Evolutionary conservation across 805 yeast genomes (phyloP), one percentile per base, ranked within the genome.

Genomic region (Teunomyces panamensis): DNA sequence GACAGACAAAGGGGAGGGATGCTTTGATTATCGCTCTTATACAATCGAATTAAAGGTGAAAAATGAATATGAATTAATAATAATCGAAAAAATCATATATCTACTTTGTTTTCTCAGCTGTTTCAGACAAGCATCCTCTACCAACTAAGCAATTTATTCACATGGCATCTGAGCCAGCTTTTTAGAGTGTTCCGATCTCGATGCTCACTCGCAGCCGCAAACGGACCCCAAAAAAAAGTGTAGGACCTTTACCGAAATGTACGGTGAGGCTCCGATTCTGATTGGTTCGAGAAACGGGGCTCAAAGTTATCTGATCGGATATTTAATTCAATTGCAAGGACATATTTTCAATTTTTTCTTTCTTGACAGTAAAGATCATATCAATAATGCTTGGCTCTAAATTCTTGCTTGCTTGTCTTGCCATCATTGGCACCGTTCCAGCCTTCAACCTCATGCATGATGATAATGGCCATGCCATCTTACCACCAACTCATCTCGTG

Each of bases 401-500:
- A 34, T 30, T 44, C 41, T 39, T 49, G 30, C 34, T 47, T 16
- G 32, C 44, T 9, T 32, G 47, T 14, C 30, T 47, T 9, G 49
- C 54, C 4, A 34, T 43, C 11, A n/a, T 39, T 20, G 35, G 46
- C 4, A 29, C 30, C 13, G 46, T 41, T 34, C 48, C 45, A 27
- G 49, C 45, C 5, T 51, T 52, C 30, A 34, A 39, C 27, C 41
- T 52, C 26, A 44, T 44, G 36, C 55, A 41, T 30, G 49, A 52
- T 26, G 51, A 43, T 9, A 20, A 42, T 11, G 55, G 55, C 28
- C 48, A 32, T 37, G 55, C 55, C 28, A 45, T 52, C 30, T 47
- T 52, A 9, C 55, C 55, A 11, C 55, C 55, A n/a, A 49, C 52
- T n/a, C 45, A 47, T 8, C 47, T 49, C 13, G 55, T 52, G 17